Conservation (phyloP, 2,329 filamentous ascomycete genomes). For the Conoideocrella luteorostrata region DNA sequence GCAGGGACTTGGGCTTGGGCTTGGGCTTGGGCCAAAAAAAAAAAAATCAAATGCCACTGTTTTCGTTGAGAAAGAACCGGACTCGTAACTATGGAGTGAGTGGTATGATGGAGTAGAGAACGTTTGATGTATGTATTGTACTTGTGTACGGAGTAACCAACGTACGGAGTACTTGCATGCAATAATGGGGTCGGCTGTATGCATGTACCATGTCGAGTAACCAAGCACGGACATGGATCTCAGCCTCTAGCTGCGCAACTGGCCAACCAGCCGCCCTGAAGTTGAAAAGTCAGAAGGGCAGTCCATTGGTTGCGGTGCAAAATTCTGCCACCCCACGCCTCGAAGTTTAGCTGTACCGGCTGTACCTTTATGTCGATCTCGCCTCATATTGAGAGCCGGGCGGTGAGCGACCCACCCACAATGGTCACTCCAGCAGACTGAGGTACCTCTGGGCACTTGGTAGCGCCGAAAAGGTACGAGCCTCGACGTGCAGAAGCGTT, state of each 20-base stretch:
- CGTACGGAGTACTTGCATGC: not conserved
- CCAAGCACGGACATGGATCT: slow-evolving; percentile 2
- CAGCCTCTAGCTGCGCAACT: not conserved
- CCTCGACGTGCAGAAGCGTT: not conserved
- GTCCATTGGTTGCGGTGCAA: slow-evolving; percentile 4
- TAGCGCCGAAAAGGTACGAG: not conserved
- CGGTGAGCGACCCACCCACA: slow-evolving; percentile 5
- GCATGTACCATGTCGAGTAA: slow-evolving; percentile 3
- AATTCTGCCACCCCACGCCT: slow-evolving; percentile 11
- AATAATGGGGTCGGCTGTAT: not conserved
- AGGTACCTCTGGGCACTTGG: not conserved
- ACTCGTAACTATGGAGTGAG: slow-evolving; percentile 6
- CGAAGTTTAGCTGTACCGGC: too few species aligned
- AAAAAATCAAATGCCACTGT: too few species aligned
- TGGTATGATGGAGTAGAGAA: not conserved
- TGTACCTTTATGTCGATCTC: not conserved
- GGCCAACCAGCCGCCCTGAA: slow-evolving; percentile 3
- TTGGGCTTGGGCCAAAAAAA: too few species aligned
- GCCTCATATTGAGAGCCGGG: not conserved
- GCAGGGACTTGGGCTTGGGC: too few species aligned
- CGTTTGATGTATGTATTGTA: not conserved
- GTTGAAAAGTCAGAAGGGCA: slow-evolving; percentile 5
- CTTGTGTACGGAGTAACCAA: too few species aligned
- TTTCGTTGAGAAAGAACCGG: too few species aligned
- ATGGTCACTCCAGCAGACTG: not conserved